Conservation (phyloP, 2,329 filamentous ascomycete species). For the Fusarium circinatum region DNA sequence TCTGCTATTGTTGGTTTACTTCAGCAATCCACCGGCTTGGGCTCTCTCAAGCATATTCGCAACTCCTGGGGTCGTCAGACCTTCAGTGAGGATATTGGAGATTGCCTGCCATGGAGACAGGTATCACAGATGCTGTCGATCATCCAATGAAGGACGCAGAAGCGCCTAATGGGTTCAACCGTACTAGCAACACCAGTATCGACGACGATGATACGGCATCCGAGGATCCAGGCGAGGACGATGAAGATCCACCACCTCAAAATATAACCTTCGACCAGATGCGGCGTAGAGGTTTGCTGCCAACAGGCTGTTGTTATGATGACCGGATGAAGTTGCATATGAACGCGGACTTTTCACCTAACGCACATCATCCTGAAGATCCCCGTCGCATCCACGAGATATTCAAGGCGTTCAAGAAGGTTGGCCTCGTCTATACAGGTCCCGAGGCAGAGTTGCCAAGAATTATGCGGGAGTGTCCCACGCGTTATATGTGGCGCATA, state of each 20-base stretch:
- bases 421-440: conserved; percentile 77
- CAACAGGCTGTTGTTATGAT: conserved; percentile 88
- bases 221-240: conserved; percentile 50
- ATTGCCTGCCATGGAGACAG: conserved; percentile 18
- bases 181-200: conserved; percentile 28
- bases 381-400: conserved; percentile 92
- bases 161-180: conserved; percentile 40
- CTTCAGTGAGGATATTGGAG: conserved; percentile 21
- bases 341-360: conserved; percentile 78
- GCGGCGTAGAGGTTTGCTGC: conserved; percentile 62
- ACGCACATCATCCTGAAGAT: conserved; percentile 92
- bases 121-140: conserved; percentile 57
- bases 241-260: conserved; percentile 50
- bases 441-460: conserved; percentile 63
- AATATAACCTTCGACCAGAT: conserved; percentile 52
- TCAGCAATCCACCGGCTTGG: not conserved
- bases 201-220: conserved; percentile 50
- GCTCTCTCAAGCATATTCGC: conserved; percentile 4
- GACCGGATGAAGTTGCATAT: conserved; percentile 95
- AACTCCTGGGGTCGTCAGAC: conserved; percentile 33
- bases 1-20: not conserved
- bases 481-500: conserved; percentile 79
- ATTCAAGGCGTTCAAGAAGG: conserved; percentile 85
- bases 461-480: conserved; percentile 64
- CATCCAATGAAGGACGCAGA: conserved; percentile 56